These are phyloP conservation scores for Clavulina sp. DNA, from an alignment of 768 basidiomycete species.

Conservation along the genomic window DNA sequence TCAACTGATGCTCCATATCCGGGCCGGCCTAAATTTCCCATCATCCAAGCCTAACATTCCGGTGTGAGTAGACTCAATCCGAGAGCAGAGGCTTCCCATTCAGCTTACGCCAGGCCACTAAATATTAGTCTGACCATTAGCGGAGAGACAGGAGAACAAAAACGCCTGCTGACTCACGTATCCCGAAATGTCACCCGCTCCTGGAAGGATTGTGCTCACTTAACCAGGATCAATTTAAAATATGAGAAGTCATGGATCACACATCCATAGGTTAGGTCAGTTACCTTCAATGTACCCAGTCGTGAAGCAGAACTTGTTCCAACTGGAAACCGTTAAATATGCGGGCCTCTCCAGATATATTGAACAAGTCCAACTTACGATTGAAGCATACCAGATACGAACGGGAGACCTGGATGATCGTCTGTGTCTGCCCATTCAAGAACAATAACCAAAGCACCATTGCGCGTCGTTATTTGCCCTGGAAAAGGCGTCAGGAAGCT, in stretches of 20 bases:
- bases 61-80: too few species aligned
- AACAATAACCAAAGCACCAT: conserved; percentile 50
- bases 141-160: background rate
- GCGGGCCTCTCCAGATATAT: too few species aligned
- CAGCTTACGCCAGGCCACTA: conserved; percentile 74
- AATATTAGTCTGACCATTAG: background rate
- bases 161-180: conserved; percentile 20
- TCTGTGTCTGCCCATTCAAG: conserved; percentile 43
- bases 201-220: conserved; percentile 40
- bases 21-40: conserved; percentile 73
- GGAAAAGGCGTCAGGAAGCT: background rate
- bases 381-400: conserved; percentile 63
- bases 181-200: conserved; percentile 31
- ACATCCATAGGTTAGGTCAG: background rate
- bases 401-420: conserved; percentile 39
- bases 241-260: background rate
- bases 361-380: too few species aligned
- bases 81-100: too few species aligned
- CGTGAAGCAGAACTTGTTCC: conserved; percentile 65
- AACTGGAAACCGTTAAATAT: too few species aligned
- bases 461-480: conserved; percentile 40
- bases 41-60: too few species aligned
- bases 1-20: conserved; percentile 69
- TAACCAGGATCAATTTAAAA: background rate
- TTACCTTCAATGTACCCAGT: conserved; percentile 44